Evolutionary conservation across 768 basidiomycete species (phyloP), one percentile per base, ranked within the genome.

Genomic region (Sarcodon aspratus): DNA sequence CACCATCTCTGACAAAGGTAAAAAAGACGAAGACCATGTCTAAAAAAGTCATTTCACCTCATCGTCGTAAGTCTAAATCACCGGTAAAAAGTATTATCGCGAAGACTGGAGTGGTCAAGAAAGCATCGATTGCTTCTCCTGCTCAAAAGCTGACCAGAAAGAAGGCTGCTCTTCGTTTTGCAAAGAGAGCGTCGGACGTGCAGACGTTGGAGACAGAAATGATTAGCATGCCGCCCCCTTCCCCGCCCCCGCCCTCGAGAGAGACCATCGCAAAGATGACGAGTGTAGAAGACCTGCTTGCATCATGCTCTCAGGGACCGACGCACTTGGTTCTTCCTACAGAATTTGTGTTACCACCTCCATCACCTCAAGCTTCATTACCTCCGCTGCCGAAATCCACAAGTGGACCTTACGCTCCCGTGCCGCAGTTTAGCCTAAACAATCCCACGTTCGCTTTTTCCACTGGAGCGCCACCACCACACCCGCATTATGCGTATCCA

Each of bases 341-440:
- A 9, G 75, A 82, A 11, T 90, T 90, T 52, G 79, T 85, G 1
- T 73, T 90, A 3, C 87, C 87, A 11, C 85, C 85, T 1, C 85
- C 82, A 2, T 85, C 85, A 7, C 86, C 85, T 11, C 71, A 74
- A 17, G 74, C 85, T 1, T 76, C 80, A 1, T 61, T 86, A 27
- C 81, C 79, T 6, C 71, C 73, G 44, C 55, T 59, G 43, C 46
- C 63, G 12, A 52, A 61, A 12, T 52, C 52, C 37, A 13, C 33
- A 7, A 49, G 46, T 38, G 47, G 51, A 33, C 48, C 55, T 46
- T 57, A 52, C 56, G 52, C 50, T 48, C 54, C 1, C 7, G 18
- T 11, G 50, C 46, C 15, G 40, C 21, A 33, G 15, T 11, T 44
- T 47, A 47, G 34, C 12, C 13, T 33, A 50, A 11, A 32, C 49